These are phyloP conservation scores for Metarhizium rileyi DNA, from an alignment of 2,329 filamentous ascomycete genomes.

Conservation along the genomic window DNA sequence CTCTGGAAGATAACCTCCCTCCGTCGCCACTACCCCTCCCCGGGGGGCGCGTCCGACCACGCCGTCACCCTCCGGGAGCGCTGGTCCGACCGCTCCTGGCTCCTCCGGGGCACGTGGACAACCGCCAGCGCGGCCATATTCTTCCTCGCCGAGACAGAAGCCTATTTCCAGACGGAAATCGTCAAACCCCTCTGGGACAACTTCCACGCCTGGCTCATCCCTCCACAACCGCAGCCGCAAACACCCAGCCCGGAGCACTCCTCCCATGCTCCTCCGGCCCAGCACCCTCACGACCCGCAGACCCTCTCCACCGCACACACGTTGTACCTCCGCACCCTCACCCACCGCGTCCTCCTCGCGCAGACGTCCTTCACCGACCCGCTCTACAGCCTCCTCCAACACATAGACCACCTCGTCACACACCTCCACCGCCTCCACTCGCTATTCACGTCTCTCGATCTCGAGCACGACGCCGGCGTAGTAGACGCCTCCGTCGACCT, in stretches of 20 bases:
- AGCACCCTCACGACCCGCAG: slow-evolving; percentile 63
- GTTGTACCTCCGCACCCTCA: slow-evolving; percentile 61
- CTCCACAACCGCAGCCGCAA: slow-evolving; percentile 17
- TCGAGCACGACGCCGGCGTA: slow-evolving; percentile 74
- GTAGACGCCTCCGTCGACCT: slow-evolving; percentile 66
- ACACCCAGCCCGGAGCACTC: not conserved
- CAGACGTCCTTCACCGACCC: slow-evolving; percentile 52
- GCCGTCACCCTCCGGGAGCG: slow-evolving; percentile 54
- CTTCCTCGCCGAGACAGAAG: slow-evolving; percentile 77
- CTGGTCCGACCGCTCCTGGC: slow-evolving; percentile 50
- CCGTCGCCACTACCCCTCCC: slow-evolving; percentile 66
- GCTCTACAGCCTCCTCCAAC: slow-evolving; percentile 56
- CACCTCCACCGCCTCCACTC: slow-evolving; percentile 65
- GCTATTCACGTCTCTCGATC: slow-evolving; percentile 68
- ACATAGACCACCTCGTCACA: slow-evolving; percentile 74
- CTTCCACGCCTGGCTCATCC: slow-evolving; percentile 65
- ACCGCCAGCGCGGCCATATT: slow-evolving; percentile 81
- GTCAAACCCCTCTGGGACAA: slow-evolving; percentile 72
- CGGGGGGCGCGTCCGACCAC: slow-evolving; percentile 49
- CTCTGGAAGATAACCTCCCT: slow-evolving; percentile 80
- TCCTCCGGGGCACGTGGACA: slow-evolving; percentile 80
- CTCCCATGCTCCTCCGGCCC: not conserved
- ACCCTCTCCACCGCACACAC: slow-evolving; percentile 72
- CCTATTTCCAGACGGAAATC: slow-evolving; percentile 84
- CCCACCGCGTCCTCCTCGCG: slow-evolving; percentile 56